Base-by-base conservation (phyloP, 495 filamentous ascomycete genomes). In the Aspergillus steynii region DNA sequence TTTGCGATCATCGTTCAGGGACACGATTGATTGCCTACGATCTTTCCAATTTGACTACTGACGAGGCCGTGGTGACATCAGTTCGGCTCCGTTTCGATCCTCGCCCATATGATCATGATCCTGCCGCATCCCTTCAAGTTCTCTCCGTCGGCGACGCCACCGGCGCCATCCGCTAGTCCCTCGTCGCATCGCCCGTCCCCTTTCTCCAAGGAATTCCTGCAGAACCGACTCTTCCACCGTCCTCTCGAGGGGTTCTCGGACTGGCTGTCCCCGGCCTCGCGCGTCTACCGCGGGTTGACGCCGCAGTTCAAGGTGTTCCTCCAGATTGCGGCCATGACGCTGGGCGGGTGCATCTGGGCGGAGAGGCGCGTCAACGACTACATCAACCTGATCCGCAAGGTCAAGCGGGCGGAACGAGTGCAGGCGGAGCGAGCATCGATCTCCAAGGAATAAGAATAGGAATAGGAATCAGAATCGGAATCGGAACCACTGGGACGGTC, bases 291-390 rank as follows among this genome's bases (percentile, higher is more conserved):
- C 29, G 85, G 89, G 0, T 70, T 96, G 64, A 97, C 93, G 2
- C 78, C 92, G 25, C 93, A 96, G 71, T 97, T 96, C 75, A 97
- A 96, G 78, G 86, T 93, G 79, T 96, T 92, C 65, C 75, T 97
- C 29, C 92, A 96, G 70, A 90, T 96, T 78, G 91, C 89, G 26
- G 86, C 83, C 56, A 96, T 96, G 92, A 92, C 90, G 14, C 64
- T 95, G 37, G 93, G 93, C 8, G 86, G 88, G 53, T 91, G 89
- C 81, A 81, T 96, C 37, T 92, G 92, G 81, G 91, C 91, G 0
- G 93, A 97, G 75, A 78, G 79, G 58, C 79, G 90, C 49, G 80
- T 96, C 53, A 83, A 86, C 31, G 82, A 86, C 37, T 94, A 92
- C 65, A 75, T 78, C 46, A 67, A 79, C 29, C 59, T 80, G 46